Evolutionary conservation across 108 stramenopile species (phyloP), one percentile per base, ranked within the genome.

Genomic region (Stephanodiscus minutulus): DNA sequence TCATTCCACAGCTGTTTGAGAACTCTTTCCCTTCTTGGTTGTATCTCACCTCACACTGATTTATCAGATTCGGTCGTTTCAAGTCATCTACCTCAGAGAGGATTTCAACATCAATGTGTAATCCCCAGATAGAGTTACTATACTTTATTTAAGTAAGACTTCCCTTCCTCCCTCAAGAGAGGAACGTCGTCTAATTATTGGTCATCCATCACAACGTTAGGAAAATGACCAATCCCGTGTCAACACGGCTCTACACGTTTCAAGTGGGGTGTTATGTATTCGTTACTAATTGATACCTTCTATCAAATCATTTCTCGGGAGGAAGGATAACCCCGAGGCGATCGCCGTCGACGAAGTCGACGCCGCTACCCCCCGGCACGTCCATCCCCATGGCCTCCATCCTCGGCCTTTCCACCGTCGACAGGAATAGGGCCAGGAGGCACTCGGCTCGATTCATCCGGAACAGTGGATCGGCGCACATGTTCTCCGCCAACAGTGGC

Each of bases 291-390:
- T n/a, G n/a, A n/a, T n/a, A n/a, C n/a, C n/a, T n/a, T n/a, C n/a
- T n/a, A n/a, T n/a, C n/a, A n/a, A n/a, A n/a, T n/a, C n/a, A n/a
- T n/a, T n/a, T n/a, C n/a, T n/a, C n/a, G n/a, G n/a, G n/a, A n/a
- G n/a, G n/a, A n/a, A n/a, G n/a, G n/a, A n/a, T n/a, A n/a, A 91
- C 88, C 64, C 88, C 85, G 27, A 69, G 58, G 31, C 93, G 84
- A 82, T 94, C 93, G 7, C 33, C 74, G 60, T 94, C 93, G 24
- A 94, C 57, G 74, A 94, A 94, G 68, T 94, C 93, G 57, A 91
- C 73, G 21, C 66, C 63, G 57, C 88, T 89, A 44, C 80, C 85
- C 60, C 85, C 90, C 9, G 87, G 72, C 18, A 88, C 88, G 6
- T 55, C 50, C 36, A 86, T 59, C 3, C 81, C 82, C 8, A 77